Percentiles rank a stretch among this genome's conserved stretches.
phyloP scores from a whole-genome alignment of 805 yeast species.

The Schwanniomyces sp. region DNA sequence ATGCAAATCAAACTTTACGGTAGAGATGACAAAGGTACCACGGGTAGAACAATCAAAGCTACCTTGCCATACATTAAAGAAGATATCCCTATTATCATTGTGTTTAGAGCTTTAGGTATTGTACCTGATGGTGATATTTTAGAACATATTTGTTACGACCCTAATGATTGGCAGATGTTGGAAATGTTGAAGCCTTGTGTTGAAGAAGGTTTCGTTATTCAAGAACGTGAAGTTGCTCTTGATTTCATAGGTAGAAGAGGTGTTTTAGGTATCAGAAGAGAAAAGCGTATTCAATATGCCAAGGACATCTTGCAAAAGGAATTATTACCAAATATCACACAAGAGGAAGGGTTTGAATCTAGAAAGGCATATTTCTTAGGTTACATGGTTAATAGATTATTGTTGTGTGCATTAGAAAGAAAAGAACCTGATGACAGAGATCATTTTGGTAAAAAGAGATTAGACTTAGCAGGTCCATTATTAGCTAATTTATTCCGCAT shows the following conservation, averaged over 20 bases:
- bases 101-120: conserved; percentile 96
- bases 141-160: conserved; percentile 97
- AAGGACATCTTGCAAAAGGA: conserved; percentile 95
- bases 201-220: conserved; percentile 97
- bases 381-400: conserved; percentile 93
- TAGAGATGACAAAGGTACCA: conserved; percentile 67
- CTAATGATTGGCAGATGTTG: conserved; percentile 98
- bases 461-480: conserved; percentile 98
- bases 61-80: conserved; percentile 95
- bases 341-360: conserved; percentile 94
- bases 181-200: conserved; percentile 99
- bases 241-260: conserved; percentile 99
- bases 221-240: conserved; percentile 95
- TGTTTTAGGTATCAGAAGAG: conserved; percentile 93
- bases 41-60: conserved; percentile 86
- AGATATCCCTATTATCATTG: conserved; percentile 95
- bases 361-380: conserved; percentile 97
- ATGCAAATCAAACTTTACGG: conserved; percentile 92
- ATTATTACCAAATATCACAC: conserved; percentile 95
- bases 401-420: conserved; percentile 94
- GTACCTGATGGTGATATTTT: conserved; percentile 99
- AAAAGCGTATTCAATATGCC: conserved; percentile 97
- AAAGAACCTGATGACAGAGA: conserved; percentile 99
- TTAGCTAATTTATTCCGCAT: conserved; percentile 94
- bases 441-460: conserved; percentile 97